These are phyloP conservation scores for Populus simonii DNA, from an alignment of 345 rosid species.

Conservation along the genomic window DNA sequence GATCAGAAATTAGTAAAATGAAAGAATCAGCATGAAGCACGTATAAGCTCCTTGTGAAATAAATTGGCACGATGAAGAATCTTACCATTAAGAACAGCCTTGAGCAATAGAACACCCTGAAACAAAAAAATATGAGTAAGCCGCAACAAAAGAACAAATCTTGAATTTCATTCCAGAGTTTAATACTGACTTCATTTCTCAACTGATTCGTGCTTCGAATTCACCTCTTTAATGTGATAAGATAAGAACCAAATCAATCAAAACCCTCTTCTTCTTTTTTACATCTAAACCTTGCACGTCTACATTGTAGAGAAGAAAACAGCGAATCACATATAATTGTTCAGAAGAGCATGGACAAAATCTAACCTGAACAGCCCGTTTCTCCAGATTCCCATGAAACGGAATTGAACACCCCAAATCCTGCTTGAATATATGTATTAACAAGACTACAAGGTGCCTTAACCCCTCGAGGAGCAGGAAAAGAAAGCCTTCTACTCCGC, in stretches of 20 bases:
- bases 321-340: neutral
- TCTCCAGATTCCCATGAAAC: constrained; percentile 78
- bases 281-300: neutral
- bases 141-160: neutral
- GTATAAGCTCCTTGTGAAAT: neutral
- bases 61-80: constrained; percentile 6
- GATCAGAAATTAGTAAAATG: neutral
- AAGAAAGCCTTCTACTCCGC: constrained; percentile 51
- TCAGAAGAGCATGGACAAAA: neutral
- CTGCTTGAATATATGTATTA: constrained; percentile 51
- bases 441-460: constrained; percentile 80
- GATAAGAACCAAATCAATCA: neutral
- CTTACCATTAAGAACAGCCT: constrained; percentile 87
- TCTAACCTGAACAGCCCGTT: constrained; percentile 84
- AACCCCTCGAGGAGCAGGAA: constrained; percentile 81
- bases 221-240: neutral
- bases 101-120: constrained; percentile 87
- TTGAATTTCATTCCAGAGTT: neutral
- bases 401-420: constrained; percentile 90
- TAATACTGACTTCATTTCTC: neutral
- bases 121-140: neutral
- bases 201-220: neutral
- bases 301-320: neutral
- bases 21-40: neutral
- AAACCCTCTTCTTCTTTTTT: too few relatives aligned